Evolutionary conservation across 179 eudicot species (phyloP), one percentile per base, ranked within the genome.

Genomic region (Spergularia azorica): DNA sequence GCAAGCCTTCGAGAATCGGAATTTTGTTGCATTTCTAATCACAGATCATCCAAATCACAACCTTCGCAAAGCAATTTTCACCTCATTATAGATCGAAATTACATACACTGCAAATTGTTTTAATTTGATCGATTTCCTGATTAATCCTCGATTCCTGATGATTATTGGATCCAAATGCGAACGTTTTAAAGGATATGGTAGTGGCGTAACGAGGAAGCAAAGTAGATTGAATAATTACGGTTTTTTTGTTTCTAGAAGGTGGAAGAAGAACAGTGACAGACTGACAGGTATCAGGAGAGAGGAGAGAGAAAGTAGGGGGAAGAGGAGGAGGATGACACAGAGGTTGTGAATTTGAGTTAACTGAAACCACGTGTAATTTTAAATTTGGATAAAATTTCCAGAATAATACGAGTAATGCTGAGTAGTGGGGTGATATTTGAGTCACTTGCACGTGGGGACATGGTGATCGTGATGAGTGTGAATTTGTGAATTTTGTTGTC

Each of bases 1-100:
- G 97, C 95, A 68, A 85, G 83, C 82, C 91, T 90, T 76, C 90
- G 85, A 58, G 86, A 77, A 43, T 87, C 74, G 61, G 86, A 72
- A 81, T 68, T 86, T 54, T 80, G 86, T 18, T 87, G 81, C 91
- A 90, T 89, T 83, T 79, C 74, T 55, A 11, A 71, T 71, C 50
- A 38, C n/a, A 71, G 21, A 71, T 71, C 74, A 71, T 55, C 15
- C 18, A 9, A 5, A 52, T 54, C 62, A 70, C 39, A 36, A 26
- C 32, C 2, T 26, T 26, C 32, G 2, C 57, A 71, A 71, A 55
- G 10, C 10, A 10, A 11, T 18, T 18, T 18, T 20, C 59, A 14
- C 26, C 58, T 6, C 3, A 3, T 43, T 21, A 43, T 16, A 10
- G 55, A 69, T 69, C 36, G n/a, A 51, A 48, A 58, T 58, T 26